Evolutionary conservation across 805 yeast genomes (phyloP), one percentile per base, ranked within the genome.

Genomic region (Teunomyces gatunensis): DNA sequence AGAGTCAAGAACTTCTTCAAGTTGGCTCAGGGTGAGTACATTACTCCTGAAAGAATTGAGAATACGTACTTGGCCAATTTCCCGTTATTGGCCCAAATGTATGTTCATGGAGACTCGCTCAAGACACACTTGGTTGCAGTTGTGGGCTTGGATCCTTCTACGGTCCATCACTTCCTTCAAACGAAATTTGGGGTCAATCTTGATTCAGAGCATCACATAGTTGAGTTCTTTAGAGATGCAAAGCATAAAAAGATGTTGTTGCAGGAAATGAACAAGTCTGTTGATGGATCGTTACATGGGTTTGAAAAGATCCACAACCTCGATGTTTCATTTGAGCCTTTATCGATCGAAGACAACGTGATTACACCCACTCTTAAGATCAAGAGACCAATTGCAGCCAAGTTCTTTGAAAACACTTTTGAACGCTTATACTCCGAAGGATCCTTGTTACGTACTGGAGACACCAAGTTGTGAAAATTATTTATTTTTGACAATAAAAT

Each of bases 1-100:
- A 74, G 94, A 51, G 89, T 86, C 34, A 86, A 86, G 71, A 87
- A 86, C 67, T 85, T 86, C 68, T 86, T 85, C 74, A 86, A 86
- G 53, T 67, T 72, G 53, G 60, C 76, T 5, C 76, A 72, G 53
- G 77, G 77, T 47, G 77, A 71, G 65, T 86, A 85, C 63, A 78
- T 86, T 47, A 85, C 89, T 0, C 87, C 89, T 15, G 94, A 86
- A 58, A 84, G 80, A 63, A 80, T 86, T 54, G 92, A 86, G 59
- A 84, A 82, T 57, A 65, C 69, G 12, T 85, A 85, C 61, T 61
- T 81, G 30, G 72, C 85, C 0, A 67, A 73, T 23, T 75, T 78
- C 54, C 75, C 85, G 1, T 35, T 64, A 2, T 58, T 81, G 13
- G 59, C 75, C 3, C 89, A 84, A 63, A 57, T 80, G 11, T 84